A percentile compares a stretch with the other conserved stretches of the same genome.
phyloP scores from a whole-genome alignment of 2,329 filamentous ascomycete genomes.

The Diaporthe sp. region DNA sequence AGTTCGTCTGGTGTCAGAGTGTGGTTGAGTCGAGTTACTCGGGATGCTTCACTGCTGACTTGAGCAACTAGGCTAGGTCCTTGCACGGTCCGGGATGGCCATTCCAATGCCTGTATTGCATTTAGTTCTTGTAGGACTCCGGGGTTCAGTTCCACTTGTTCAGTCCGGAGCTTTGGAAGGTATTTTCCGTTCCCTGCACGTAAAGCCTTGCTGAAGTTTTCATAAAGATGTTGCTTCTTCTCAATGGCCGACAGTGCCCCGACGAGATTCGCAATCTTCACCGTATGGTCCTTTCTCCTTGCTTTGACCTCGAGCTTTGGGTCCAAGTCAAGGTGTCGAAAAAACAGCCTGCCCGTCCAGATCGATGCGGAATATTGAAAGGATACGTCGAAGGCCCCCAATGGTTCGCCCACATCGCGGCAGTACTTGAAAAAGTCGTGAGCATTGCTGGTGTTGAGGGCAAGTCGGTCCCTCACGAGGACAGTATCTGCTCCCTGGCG shows the following conservation, averaged over 20 bases:
- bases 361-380: rapidly evolving
- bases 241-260: neutral
- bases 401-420: neutral
- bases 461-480: neutral
- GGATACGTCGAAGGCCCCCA: neutral
- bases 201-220: neutral
- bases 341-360: neutral
- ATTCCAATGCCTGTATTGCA: neutral
- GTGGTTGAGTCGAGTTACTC: neutral
- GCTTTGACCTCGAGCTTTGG: neutral
- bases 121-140: neutral
- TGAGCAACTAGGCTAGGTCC: no score
- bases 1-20: neutral
- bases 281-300: neutral
- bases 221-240: neutral
- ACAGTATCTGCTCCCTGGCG: neutral
- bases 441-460: constrained; percentile 6
- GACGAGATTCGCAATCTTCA: neutral
- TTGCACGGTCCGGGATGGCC: neutral
- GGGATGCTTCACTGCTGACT: neutral
- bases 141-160: neutral
- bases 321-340: neutral
- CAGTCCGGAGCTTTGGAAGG: neutral
- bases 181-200: constrained; percentile 18
- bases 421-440: constrained; percentile 10